A percentile compares a stretch with the other conserved stretches of the same genome.
phyloP scores from a whole-genome alignment of 495 filamentous ascomycete genomes.

The Ramalina intermedia region DNA sequence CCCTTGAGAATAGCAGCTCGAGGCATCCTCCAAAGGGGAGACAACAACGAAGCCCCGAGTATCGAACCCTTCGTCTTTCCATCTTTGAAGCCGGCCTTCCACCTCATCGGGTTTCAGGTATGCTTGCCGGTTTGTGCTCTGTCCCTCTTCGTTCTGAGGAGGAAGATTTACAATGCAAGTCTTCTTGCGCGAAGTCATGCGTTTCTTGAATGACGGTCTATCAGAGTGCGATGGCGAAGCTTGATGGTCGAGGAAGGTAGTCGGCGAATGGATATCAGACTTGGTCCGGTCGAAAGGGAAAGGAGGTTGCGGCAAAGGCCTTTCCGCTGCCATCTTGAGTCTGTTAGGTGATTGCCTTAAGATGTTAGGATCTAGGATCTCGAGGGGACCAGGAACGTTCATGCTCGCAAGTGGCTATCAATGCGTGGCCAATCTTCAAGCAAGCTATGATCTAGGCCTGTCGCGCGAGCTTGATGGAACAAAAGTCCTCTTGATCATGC shows the following conservation, averaged over 20 bases:
- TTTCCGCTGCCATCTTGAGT: constrained; percentile 17
- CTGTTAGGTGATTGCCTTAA: neutral
- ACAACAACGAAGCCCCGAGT: constrained; percentile 56
- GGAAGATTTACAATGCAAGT: constrained; percentile 59
- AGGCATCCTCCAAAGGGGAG: neutral
- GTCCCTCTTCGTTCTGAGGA: constrained; percentile 40
- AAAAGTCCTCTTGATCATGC: too few relatives aligned
- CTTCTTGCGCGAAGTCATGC: constrained; percentile 54
- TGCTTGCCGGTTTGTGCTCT: constrained; percentile 25
- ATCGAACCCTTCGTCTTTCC: constrained; percentile 65
- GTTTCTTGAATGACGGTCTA: constrained; percentile 24
- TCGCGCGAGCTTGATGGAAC: too few relatives aligned
- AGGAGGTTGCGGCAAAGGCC: constrained; percentile 34
- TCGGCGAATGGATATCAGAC: constrained; percentile 3
- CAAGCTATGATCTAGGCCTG: too few relatives aligned
- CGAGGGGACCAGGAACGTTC: constrained; percentile 3
- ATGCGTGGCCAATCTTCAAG: too few relatives aligned
- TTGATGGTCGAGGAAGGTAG: neutral
- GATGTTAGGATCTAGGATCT: constrained; percentile 7
- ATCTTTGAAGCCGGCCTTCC: constrained; percentile 47
- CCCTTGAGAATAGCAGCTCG: constrained; percentile 16
- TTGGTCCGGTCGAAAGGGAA: constrained; percentile 5
- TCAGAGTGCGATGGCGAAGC: constrained; percentile 5
- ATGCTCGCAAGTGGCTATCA: neutral
- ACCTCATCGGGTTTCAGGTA: constrained; percentile 47